Percentiles rank a stretch among this genome's conserved stretches.
Evolutionary conservation across 2,329 filamentous ascomycete species (phyloP).

Genomic region (Scleromitrula shiraiana): DNA sequence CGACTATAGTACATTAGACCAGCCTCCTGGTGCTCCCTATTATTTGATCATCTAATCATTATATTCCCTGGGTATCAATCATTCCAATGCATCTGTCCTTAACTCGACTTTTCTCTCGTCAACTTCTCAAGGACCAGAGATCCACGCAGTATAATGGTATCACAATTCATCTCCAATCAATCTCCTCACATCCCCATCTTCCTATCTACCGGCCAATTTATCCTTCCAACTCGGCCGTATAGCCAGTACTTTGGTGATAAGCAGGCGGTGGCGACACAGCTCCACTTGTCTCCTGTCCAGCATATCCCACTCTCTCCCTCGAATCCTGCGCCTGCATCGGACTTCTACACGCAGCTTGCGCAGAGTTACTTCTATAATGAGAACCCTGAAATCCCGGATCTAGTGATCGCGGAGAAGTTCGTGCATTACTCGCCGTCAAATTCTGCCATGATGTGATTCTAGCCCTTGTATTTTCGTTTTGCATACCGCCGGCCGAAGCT

Average conservation of each 20-base stretch:
- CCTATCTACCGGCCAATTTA: neutral
- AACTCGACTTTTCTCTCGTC: no score
- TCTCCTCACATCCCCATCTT: neutral
- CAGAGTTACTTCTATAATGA: slow-evolving; percentile 1
- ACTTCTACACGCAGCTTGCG: neutral
- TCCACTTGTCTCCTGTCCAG: neutral
- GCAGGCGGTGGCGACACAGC: neutral
- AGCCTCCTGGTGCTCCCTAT: no score
- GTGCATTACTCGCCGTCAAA: neutral
- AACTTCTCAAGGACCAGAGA: no score
- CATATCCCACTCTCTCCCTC: neutral
- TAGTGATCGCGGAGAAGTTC: neutral
- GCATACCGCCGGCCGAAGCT: neutral
- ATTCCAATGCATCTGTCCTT: no score
- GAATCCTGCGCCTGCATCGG: neutral
- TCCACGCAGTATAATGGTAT: no score
- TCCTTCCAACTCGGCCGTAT: slow-evolving; percentile 5
- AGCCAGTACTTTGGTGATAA: neutral
- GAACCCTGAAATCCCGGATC: neutral
- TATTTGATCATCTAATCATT: no score
- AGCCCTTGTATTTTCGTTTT: neutral
- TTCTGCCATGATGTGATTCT: slow-evolving; percentile 4
- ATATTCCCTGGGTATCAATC: no score
- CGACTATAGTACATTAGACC: no score
- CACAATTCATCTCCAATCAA: neutral